Conservation (phyloP, 2,329 filamentous ascomycete genomes). For the Ceratocystis destructans region DNA sequence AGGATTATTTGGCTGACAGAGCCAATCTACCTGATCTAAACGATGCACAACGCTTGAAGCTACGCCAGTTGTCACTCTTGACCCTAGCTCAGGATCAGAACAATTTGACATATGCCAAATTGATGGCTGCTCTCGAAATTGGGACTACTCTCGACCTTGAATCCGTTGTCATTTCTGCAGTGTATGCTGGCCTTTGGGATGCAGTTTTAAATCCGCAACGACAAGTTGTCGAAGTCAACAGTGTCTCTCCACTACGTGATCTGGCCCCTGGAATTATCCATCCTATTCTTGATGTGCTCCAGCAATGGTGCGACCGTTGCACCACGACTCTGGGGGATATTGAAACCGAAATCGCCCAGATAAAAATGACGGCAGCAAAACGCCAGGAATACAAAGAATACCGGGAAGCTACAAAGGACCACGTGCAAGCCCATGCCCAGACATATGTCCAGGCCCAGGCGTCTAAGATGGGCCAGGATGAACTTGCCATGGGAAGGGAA, state of each 20-base stretch:
- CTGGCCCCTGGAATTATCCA: conserved; percentile 60
- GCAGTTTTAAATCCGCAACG: conserved; percentile 72
- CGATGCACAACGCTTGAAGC: conserved; percentile 63
- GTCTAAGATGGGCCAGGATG: background rate
- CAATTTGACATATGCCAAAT: conserved; percentile 58
- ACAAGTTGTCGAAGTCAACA: conserved; percentile 60
- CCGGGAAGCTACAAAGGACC: background rate
- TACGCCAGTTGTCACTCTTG: conserved; percentile 79
- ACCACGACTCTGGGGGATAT: conserved; percentile 57
- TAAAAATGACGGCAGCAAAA: conserved; percentile 23
- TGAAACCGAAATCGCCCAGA: conserved; percentile 52
- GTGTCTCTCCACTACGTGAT: conserved; percentile 76
- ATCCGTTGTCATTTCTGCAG: conserved; percentile 69
- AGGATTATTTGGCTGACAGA: conserved; percentile 46
- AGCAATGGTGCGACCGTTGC: conserved; percentile 68
- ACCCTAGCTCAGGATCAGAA: conserved; percentile 56
- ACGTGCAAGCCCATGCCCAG: background rate
- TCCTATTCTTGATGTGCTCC: conserved; percentile 52
- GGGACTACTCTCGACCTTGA: conserved; percentile 58
- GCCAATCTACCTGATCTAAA: conserved; percentile 54
- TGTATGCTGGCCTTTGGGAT: conserved; percentile 71
- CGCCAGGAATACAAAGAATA: conserved; percentile 19
- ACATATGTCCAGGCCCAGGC: background rate
- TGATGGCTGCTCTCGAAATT: conserved; percentile 55
- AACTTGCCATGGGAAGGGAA: background rate